phyloP scores from a whole-genome alignment of 352 stramenopile species.

The Albugo candida region DNA sequence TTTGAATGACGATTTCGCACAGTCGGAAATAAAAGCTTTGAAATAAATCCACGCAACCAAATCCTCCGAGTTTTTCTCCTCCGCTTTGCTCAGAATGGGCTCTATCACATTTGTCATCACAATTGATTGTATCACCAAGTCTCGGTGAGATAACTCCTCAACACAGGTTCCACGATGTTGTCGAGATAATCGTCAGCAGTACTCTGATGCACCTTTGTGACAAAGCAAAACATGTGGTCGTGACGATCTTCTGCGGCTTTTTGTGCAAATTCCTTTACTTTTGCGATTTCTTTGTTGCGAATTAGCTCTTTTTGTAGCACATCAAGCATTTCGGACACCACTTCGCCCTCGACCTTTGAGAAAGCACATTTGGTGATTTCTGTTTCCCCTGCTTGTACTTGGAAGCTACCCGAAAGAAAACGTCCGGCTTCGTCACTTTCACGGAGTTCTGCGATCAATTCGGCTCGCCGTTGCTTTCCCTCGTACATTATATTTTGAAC shows the following conservation, averaged over 20 bases:
- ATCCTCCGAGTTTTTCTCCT: slow-evolving; percentile 26
- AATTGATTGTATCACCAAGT: slow-evolving; percentile 19
- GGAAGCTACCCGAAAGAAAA: too few species aligned
- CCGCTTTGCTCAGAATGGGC: slow-evolving; percentile 23
- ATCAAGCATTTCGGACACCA: slow-evolving; percentile 75
- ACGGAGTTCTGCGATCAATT: slow-evolving; percentile 80
- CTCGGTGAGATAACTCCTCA: slow-evolving; percentile 13
- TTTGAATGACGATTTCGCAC: slow-evolving; percentile 46
- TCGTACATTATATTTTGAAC: slow-evolving; percentile 88
- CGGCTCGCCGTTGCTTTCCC: too few species aligned
- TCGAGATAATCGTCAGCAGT: slow-evolving; percentile 54
- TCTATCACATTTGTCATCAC: slow-evolving; percentile 23
- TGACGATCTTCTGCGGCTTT: slow-evolving; percentile 73
- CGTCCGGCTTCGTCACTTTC: slow-evolving; percentile 31
- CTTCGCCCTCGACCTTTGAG: slow-evolving; percentile 63
- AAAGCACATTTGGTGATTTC: slow-evolving; percentile 23
- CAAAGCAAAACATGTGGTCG: slow-evolving; percentile 47
- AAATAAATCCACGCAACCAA: slow-evolving; percentile 56
- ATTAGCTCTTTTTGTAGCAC: slow-evolving; percentile 81
- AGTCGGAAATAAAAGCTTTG: slow-evolving; percentile 59
- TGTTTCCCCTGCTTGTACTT: slow-evolving; percentile 26
- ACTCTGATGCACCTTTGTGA: slow-evolving; percentile 68
- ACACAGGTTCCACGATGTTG: slow-evolving; percentile 34
- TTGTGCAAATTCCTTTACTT: slow-evolving; percentile 63
- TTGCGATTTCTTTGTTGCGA: slow-evolving; percentile 51